A percentile compares a stretch with the other conserved stretches of the same genome.
Evolutionary conservation across 129 eudicot species (phyloP).

Genomic region (Tagetes erecta): DNA sequence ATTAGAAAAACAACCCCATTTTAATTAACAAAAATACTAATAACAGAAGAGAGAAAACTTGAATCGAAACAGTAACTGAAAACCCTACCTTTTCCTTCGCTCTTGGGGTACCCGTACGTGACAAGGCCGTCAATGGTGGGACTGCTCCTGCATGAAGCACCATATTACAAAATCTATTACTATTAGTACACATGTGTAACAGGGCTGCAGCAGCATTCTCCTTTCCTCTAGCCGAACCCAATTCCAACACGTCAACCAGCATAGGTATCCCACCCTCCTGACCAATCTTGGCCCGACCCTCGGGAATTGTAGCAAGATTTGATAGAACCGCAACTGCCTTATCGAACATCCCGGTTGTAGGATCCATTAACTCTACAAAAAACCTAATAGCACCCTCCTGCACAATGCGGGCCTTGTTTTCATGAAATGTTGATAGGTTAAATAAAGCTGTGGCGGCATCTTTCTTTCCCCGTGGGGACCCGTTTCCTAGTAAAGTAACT

Average conservation of each 20-base stretch:
- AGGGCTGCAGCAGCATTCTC: constrained; percentile 97
- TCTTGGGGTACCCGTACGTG: constrained; percentile 86
- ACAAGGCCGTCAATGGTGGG: constrained; percentile 76
- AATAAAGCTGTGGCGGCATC: constrained; percentile 92
- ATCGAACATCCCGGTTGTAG: constrained; percentile 89
- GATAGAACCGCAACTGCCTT: constrained; percentile 91
- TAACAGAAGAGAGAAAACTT: neutral
- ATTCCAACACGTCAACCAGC: constrained; percentile 85
- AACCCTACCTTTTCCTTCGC: constrained; percentile 72
- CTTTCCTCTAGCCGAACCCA: constrained; percentile 91
- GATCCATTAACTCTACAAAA: constrained; percentile 89
- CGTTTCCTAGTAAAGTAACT: constrained; percentile 76
- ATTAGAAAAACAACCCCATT: neutral
- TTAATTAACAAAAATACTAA: neutral
- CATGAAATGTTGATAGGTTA: constrained; percentile 72
- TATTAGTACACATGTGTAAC: constrained; percentile 71
- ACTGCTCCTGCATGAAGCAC: constrained; percentile 87
- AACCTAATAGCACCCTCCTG: constrained; percentile 79
- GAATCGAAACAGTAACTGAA: neutral
- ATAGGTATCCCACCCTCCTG: constrained; percentile 73
- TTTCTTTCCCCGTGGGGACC: constrained; percentile 85
- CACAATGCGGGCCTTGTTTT: constrained; percentile 73
- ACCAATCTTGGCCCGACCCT: constrained; percentile 79
- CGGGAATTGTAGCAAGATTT: constrained; percentile 73
- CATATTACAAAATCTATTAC: constrained; percentile 61